phyloP scores from a whole-genome alignment of 768 basidiomycete genomes.

The Leucosporidium creatinivorum region DNA sequence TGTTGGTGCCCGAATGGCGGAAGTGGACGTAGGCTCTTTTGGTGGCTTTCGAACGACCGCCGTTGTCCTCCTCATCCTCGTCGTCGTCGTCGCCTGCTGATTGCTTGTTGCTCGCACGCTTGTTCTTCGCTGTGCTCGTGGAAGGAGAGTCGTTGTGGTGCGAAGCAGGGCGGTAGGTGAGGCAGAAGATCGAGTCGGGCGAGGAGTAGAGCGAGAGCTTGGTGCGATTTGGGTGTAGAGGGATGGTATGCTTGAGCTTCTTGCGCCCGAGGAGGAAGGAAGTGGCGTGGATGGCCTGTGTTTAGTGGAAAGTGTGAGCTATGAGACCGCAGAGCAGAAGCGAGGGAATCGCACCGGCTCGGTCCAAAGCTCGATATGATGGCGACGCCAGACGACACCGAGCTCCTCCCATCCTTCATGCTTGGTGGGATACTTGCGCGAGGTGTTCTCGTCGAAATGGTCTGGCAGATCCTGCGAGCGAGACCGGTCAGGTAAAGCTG shows the following conservation, averaged over 20 bases:
- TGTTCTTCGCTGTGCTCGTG: constrained; percentile 46
- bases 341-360: constrained; percentile 54
- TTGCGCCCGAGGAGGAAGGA: constrained; percentile 60
- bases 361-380: constrained; percentile 71
- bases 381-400: constrained; percentile 69
- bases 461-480: constrained; percentile 45
- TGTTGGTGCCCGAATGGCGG: constrained; percentile 60
- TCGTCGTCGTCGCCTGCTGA: constrained; percentile 37
- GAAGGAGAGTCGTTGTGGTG: background rate
- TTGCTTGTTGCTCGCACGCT: constrained; percentile 22
- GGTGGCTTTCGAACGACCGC: constrained; percentile 28
- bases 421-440: constrained; percentile 52
- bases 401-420: constrained; percentile 66
- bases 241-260: constrained; percentile 68
- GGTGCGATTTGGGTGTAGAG: constrained; percentile 57
- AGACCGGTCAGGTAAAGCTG: constrained; percentile 10
- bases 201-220: constrained; percentile 79
- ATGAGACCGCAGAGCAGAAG: background rate
- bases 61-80: constrained; percentile 26
- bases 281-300: constrained; percentile 51
- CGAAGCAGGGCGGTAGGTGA: constrained; percentile 25
- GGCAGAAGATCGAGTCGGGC: constrained; percentile 72
- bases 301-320: background rate
- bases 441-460: constrained; percentile 59
- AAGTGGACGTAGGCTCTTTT: constrained; percentile 50